Percentiles rank a stretch among this genome's conserved stretches.
Conservation (phyloP, 106 monocot species). For the Allium sativum region DNA sequence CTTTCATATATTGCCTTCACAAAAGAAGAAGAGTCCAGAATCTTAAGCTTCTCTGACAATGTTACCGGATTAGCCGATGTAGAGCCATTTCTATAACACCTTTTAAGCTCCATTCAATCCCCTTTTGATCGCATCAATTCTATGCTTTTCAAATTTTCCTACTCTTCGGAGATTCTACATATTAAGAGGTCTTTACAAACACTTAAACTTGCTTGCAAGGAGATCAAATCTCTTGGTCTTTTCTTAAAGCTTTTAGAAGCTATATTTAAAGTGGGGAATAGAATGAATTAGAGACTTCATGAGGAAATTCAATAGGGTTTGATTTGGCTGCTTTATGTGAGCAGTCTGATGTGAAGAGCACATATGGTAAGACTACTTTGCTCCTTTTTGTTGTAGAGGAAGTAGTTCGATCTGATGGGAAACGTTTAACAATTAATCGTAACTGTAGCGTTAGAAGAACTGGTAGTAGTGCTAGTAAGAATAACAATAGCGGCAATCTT, state of each 20-base stretch:
- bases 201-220: slow-evolving; percentile 61
- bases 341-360: slow-evolving; percentile 89
- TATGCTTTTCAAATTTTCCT: slow-evolving; percentile 63
- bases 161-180: slow-evolving; percentile 35
- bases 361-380: slow-evolving; percentile 71
- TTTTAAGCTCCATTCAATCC: slow-evolving; percentile 39
- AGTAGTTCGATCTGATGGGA: slow-evolving; percentile 77
- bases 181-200: slow-evolving; percentile 32
- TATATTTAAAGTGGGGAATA: no score
- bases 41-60: slow-evolving; percentile 44
- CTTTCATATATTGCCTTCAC: slow-evolving; percentile 33
- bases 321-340: slow-evolving; percentile 65
- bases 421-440: slow-evolving; percentile 49
- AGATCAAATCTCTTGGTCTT: no score
- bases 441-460: slow-evolving; percentile 34
- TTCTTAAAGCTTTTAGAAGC: no score
- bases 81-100: slow-evolving; percentile 72
- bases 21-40: slow-evolving; percentile 43
- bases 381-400: slow-evolving; percentile 84
- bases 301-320: slow-evolving; percentile 91
- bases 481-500: slow-evolving; percentile 5
- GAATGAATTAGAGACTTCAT: slow-evolving; percentile 80
- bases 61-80: slow-evolving; percentile 54
- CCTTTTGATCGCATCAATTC: slow-evolving; percentile 59
- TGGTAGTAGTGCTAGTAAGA: slow-evolving; percentile 11